phyloP scores from a whole-genome alignment of 305 asterid species.

The Fraxinus baroniana region DNA sequence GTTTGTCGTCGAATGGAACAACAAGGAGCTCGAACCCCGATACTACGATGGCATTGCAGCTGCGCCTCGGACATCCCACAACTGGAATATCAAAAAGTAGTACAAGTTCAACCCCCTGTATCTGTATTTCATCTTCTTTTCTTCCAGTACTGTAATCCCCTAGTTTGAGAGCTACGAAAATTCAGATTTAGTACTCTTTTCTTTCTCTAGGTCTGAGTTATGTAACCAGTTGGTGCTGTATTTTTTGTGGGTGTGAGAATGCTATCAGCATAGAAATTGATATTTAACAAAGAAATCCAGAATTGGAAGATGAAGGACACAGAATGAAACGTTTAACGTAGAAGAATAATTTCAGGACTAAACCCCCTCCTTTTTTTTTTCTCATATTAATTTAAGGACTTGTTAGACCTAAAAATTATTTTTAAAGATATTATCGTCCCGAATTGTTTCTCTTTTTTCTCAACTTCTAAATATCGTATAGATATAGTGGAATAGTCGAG shows the following conservation, averaged over 20 bases:
- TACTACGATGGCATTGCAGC: conserved; percentile 77
- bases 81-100: conserved; percentile 73
- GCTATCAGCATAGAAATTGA: neutral
- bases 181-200: neutral
- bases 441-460: too few relatives aligned
- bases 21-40: conserved; percentile 51
- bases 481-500: neutral
- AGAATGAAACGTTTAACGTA: neutral
- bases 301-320: neutral
- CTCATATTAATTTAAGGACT: too few relatives aligned
- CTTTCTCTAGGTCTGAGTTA: neutral
- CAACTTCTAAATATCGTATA: too few relatives aligned
- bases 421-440: too few relatives aligned
- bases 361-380: too few relatives aligned
- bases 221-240: neutral
- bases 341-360: neutral
- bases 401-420: too few relatives aligned
- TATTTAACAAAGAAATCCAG: neutral
- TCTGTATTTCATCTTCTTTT: neutral
- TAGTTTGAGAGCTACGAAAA: neutral
- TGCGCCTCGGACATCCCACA: conserved; percentile 77
- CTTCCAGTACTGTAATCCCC: neutral
- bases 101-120: neutral
- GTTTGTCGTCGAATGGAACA: conserved; percentile 75
- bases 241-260: neutral